Evolutionary conservation across 768 basidiomycete species (phyloP), one percentile per base, ranked within the genome.

Genomic region (Gautieria morchelliformis): DNA sequence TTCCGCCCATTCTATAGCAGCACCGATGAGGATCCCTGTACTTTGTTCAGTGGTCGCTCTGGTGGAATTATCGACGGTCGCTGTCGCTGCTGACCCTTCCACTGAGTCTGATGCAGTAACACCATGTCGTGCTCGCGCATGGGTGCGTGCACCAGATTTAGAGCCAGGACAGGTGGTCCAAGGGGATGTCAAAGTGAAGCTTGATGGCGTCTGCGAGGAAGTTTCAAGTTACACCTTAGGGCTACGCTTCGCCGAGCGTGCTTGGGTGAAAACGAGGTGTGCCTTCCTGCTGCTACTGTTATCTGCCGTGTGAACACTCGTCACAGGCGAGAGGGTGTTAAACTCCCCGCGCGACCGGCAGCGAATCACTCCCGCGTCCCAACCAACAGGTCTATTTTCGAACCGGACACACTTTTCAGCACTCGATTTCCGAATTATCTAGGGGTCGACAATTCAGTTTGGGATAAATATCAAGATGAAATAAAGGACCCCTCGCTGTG

Each of bases 141-240:
- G 52, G 52, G 52, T 53, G 14, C 52, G 52, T 53, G 52, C 52
- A 15, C 52, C 52, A 9, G 52, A 53, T 53, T 30, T 53, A n/a
- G 40, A 53, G 7, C 19, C 20, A 20, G 52, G 52, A 22, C 27
- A 41, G 42, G 42, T 53, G 17, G 42, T 53, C 22, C 52, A 40
- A 40, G 52, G 52, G n/a, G 19, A 53, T 20, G 52, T 40, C 35
- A 53, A 44, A 27, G n/a, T 53, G 1, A 39, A 40, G 19, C 37
- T 44, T 19, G 35, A 53, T 30, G 52, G 52, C 27, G 9, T 19
- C 2, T 53, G 52, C 42, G 10, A n/a, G 27, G 39, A 40, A 10
- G 42, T 53, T 53, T 41, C 17, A 4, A 44, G 22, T 20, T 53
- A 53, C 52, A 40, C 35, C 14, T 15, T 53, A 1, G n/a, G 37